Evolutionary conservation across 768 basidiomycete species (phyloP).

Genomic region (Trametes elegans): DNA sequence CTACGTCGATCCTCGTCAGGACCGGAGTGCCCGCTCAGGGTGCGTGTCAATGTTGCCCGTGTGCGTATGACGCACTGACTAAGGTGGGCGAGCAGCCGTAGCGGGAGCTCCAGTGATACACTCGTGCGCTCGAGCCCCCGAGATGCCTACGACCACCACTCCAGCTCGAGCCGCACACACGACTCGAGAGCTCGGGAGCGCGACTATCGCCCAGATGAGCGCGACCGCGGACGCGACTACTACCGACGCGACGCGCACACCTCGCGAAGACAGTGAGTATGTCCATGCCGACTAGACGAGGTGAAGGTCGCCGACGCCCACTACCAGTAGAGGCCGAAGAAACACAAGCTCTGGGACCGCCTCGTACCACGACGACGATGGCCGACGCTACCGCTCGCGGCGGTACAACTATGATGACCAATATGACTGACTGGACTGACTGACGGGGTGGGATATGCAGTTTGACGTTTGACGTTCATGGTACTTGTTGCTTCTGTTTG

Average conservation of each 20-base stretch:
- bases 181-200: slow-evolving; percentile 9
- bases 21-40: slow-evolving; percentile 9
- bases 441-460: not conserved
- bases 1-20: slow-evolving; percentile 4
- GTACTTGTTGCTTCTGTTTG: not conserved
- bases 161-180: slow-evolving; percentile 2
- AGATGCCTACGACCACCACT: slow-evolving; percentile 11
- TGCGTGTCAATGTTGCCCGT: not conserved
- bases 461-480: not conserved
- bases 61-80: not conserved
- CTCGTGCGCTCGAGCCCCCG: slow-evolving; percentile 10
- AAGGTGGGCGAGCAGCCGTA: not conserved
- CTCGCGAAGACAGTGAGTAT: slow-evolving; percentile 13
- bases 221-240: slow-evolving; percentile 2
- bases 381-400: slow-evolving; percentile 1
- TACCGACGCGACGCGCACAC: slow-evolving; percentile 11
- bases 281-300: not conserved
- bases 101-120: slow-evolving; percentile 16
- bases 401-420: not conserved
- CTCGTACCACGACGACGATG: not conserved
- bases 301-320: not conserved
- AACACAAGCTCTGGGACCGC: slow-evolving; percentile 3
- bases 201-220: slow-evolving; percentile 7
- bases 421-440: not conserved
- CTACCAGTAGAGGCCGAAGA: not conserved